Evolutionary conservation across 2,329 filamentous ascomycete species (phyloP).

Genomic region (Paracorniculantispora psalliotae): DNA sequence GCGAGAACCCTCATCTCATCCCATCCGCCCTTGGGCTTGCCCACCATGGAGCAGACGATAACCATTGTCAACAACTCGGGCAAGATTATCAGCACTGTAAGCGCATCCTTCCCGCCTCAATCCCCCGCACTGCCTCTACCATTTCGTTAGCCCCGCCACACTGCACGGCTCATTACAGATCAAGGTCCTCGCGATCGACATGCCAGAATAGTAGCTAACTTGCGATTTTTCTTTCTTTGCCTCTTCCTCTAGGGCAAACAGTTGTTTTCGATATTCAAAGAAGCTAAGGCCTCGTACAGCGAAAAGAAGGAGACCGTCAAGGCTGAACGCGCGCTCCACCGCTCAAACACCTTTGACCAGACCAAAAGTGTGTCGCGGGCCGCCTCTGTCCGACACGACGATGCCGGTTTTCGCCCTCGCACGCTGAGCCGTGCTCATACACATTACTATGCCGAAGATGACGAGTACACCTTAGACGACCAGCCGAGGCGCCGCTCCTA

Average conservation of each 20-base stretch:
- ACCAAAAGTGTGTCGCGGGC: slow-evolving; percentile 18
- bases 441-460: slow-evolving; percentile 27
- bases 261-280: slow-evolving; percentile 83
- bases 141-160: slow-evolving; percentile 1
- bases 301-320: slow-evolving; percentile 82
- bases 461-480: slow-evolving; percentile 26
- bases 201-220: slow-evolving; percentile 8
- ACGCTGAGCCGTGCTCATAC: not conserved
- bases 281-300: slow-evolving; percentile 81
- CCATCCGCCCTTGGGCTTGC: not conserved
- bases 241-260: slow-evolving; percentile 67
- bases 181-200: not conserved
- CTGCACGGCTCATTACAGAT: not conserved
- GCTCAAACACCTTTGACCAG: slow-evolving; percentile 54
- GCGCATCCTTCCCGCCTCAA: slow-evolving; percentile 27
- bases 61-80: slow-evolving; percentile 88
- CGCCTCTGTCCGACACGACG: slow-evolving; percentile 28
- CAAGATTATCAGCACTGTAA: slow-evolving; percentile 83
- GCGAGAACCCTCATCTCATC: not conserved
- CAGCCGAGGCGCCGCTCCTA: slow-evolving; percentile 17
- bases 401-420: slow-evolving; percentile 22
- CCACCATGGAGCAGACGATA: slow-evolving; percentile 60
- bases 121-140: not conserved
- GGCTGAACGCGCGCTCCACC: slow-evolving; percentile 55
- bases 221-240: not conserved